Conservation (phyloP, 169 alveolate species). For the Plasmodium cynomolgi region DNA sequence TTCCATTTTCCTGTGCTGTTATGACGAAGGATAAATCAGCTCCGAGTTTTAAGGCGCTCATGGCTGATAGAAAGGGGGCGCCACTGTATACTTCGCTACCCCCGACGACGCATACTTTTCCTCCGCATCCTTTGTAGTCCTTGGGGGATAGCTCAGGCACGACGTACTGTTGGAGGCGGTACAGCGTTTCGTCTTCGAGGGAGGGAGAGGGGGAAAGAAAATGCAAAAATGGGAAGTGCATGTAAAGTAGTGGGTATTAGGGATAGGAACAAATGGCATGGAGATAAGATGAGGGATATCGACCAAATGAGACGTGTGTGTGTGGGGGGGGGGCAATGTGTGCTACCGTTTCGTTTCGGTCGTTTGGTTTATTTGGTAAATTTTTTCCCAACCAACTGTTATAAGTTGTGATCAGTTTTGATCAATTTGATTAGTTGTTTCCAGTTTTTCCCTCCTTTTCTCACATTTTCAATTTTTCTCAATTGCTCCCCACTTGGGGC, state of each 20-base stretch:
- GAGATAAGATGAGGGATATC: neutral
- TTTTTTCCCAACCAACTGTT: neutral
- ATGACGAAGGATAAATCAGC: constrained; percentile 92
- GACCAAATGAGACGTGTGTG: neutral
- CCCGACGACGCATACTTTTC: constrained; percentile 90
- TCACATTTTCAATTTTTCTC: neutral
- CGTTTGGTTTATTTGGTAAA: neutral
- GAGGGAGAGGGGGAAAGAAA: neutral
- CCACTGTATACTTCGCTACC: constrained; percentile 94
- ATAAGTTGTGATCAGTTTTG: too few species aligned
- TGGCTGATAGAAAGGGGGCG: constrained; percentile 94
- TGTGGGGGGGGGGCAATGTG: neutral
- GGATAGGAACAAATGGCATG: neutral
- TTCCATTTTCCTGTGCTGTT: constrained; percentile 90
- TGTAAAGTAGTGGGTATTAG: neutral
- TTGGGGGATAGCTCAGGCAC: constrained; percentile 8
- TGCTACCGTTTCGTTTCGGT: neutral
- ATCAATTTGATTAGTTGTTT: neutral
- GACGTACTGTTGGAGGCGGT: neutral
- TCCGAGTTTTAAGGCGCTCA: constrained; percentile 90
- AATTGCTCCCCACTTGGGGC: neutral
- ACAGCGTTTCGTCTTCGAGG: constrained; percentile 24
- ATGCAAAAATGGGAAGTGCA: neutral
- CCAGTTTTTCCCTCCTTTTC: neutral
- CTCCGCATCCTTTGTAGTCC: constrained; percentile 43